Conservation (phyloP, 2,329 filamentous ascomycete genomes). For the Xylariaceae sp. region DNA sequence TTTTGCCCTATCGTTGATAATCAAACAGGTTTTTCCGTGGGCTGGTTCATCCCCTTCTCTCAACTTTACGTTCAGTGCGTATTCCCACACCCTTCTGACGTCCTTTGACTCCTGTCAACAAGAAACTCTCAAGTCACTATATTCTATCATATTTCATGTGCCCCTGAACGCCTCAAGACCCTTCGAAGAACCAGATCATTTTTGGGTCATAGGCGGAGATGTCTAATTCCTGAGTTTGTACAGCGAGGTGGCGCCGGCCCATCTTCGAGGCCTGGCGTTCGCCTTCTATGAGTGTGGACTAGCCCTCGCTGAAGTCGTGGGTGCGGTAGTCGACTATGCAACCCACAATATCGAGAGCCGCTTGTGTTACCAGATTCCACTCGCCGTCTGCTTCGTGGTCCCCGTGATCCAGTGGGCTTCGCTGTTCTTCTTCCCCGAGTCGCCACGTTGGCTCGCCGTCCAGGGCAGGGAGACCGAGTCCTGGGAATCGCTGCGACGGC, state of each 20-base stretch:
- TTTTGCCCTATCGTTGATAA: not conserved
- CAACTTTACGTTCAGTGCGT: conserved; percentile 33
- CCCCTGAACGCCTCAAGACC: too few species aligned
- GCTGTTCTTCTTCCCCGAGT: conserved; percentile 37
- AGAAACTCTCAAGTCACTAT: too few species aligned
- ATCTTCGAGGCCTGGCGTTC: too few species aligned
- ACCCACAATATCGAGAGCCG: conserved; percentile 25
- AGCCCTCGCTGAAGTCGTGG: conserved; percentile 34
- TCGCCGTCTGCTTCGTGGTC: conserved; percentile 33
- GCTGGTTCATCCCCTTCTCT: conserved; percentile 37
- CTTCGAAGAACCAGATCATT: too few species aligned
- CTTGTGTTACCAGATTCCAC: conserved; percentile 27
- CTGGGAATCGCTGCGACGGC: conserved; percentile 26
- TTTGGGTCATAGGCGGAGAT: too few species aligned
- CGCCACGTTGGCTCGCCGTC: conserved; percentile 38
- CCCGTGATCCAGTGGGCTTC: conserved; percentile 32
- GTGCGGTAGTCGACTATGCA: conserved; percentile 32
- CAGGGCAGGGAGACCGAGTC: conserved; percentile 35
- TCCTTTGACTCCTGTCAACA: too few species aligned
- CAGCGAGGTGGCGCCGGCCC: too few species aligned
- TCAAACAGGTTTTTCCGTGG: conserved; percentile 33
- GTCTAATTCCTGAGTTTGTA: too few species aligned
- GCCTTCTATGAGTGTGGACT: conserved; percentile 31
- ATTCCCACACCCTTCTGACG: too few species aligned
- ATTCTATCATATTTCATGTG: too few species aligned